Conservation (phyloP, 805 yeast genomes). For the Teunomyces aglyptinius region DNA sequence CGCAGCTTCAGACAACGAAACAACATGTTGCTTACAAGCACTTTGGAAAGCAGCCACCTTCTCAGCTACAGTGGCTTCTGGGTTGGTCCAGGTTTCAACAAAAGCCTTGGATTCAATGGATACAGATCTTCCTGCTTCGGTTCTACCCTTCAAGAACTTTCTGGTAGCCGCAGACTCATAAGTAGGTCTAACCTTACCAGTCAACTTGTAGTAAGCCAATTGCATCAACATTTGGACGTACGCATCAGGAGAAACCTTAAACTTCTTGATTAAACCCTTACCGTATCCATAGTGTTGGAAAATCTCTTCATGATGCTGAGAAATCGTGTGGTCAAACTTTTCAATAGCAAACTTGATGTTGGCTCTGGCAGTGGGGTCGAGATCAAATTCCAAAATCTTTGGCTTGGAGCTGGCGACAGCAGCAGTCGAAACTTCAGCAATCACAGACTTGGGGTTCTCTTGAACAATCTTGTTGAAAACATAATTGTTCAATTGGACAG, state of each 20-base stretch:
- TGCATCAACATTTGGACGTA: slow-evolving; percentile 88
- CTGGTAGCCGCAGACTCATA: slow-evolving; percentile 96
- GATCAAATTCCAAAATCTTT: slow-evolving; percentile 50
- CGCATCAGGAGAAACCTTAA: slow-evolving; percentile 91
- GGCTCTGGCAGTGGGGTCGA: slow-evolving; percentile 49
- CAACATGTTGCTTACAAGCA: slow-evolving; percentile 73
- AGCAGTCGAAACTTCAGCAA: slow-evolving; percentile 25
- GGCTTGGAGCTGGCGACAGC: slow-evolving; percentile 16
- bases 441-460: slow-evolving; percentile 37
- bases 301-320: slow-evolving; percentile 69
- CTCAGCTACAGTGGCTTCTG: slow-evolving; percentile 46
- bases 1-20: slow-evolving; percentile 72
- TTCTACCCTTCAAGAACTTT: slow-evolving; percentile 83
- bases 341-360: slow-evolving; percentile 56
- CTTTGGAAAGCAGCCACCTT: slow-evolving; percentile 67
- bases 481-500: slow-evolving; percentile 79
- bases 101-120: slow-evolving; percentile 67
- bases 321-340: slow-evolving; percentile 57
- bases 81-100: slow-evolving; percentile 71
- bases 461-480: slow-evolving; percentile 56
- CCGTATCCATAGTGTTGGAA: slow-evolving; percentile 85
- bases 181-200: slow-evolving; percentile 82
- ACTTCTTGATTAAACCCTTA: slow-evolving; percentile 77
- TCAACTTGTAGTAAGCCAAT: slow-evolving; percentile 80
- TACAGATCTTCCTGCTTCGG: slow-evolving; percentile 89